A percentile compares a stretch with the other conserved stretches of the same genome.
Conservation (phyloP, 1,139 yeast genomes). For the Hansenula lynferdii region DNA sequence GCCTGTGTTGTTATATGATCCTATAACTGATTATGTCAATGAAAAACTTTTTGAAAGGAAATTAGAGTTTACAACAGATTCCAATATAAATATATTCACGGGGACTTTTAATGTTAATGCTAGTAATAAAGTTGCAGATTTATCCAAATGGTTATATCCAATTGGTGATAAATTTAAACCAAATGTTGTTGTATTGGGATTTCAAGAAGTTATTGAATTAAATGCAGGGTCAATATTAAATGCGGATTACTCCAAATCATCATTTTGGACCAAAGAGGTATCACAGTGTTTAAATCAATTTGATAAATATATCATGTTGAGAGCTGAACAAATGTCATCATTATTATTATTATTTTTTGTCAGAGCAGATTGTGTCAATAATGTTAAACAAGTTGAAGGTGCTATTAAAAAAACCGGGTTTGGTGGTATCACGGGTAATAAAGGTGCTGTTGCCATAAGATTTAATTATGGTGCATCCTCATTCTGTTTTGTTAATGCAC, state of each 20-base stretch:
- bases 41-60: conserved; percentile 49
- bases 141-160: conserved; percentile 83
- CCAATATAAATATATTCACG: conserved; percentile 59
- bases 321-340: conserved; percentile 90
- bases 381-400: conserved; percentile 66
- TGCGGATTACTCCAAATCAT: conserved; percentile 61
- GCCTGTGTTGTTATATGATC: conserved; percentile 78
- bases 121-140: conserved; percentile 44
- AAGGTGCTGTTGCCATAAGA: conserved; percentile 89
- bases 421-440: conserved; percentile 93
- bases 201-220: conserved; percentile 89
- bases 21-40: conserved; percentile 76
- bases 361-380: conserved; percentile 45
- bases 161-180: conserved; percentile 41
- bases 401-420: conserved; percentile 87
- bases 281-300: conserved; percentile 49
- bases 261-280: conserved; percentile 57
- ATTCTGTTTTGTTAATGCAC: conserved; percentile 80
- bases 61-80: conserved; percentile 54
- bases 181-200: conserved; percentile 80
- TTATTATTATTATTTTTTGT: conserved; percentile 65
- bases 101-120: conserved; percentile 94
- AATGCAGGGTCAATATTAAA: conserved; percentile 79
- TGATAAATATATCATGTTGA: conserved; percentile 56
- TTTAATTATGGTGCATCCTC: conserved; percentile 71